phyloP scores from a whole-genome alignment of 495 filamentous ascomycete species.

The Hamigera avellanea region DNA sequence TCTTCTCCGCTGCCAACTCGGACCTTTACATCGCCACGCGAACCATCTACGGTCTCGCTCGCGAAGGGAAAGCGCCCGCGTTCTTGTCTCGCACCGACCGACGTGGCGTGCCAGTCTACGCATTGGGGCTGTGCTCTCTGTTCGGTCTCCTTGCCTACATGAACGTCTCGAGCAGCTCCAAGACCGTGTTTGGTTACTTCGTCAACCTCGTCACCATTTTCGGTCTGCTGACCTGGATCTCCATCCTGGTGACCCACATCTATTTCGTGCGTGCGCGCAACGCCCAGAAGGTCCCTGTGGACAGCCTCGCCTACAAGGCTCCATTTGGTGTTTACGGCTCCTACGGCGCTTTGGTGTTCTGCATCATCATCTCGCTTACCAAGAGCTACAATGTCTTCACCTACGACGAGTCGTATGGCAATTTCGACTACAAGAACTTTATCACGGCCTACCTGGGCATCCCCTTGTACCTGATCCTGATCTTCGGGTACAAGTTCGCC shows the following conservation, averaged over 20 bases:
- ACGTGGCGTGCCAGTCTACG: conserved; percentile 63
- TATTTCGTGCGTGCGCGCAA: conserved; percentile 63
- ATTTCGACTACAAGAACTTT: conserved; percentile 62
- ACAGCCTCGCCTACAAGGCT: conserved; percentile 58
- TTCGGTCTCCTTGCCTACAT: conserved; percentile 67
- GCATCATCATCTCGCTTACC: conserved; percentile 58
- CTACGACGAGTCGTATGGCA: conserved; percentile 33
- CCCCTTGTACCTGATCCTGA: conserved; percentile 60
- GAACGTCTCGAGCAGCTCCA: conserved; percentile 58
- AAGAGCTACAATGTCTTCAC: conserved; percentile 72
- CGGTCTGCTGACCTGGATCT: conserved; percentile 74
- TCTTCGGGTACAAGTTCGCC: conserved; percentile 57
- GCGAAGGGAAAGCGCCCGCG: conserved; percentile 61
- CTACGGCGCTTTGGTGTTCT: conserved; percentile 54
- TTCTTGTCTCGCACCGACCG: conserved; percentile 60
- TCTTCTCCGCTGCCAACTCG: conserved; percentile 69
- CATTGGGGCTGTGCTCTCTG: conserved; percentile 47
- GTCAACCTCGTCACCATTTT: conserved; percentile 76
- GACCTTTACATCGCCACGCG: conserved; percentile 68
- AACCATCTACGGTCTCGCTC: conserved; percentile 67
- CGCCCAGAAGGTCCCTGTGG: conserved; percentile 57
- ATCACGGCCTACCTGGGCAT: conserved; percentile 77
- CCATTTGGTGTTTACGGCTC: conserved; percentile 60
- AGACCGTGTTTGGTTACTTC: conserved; percentile 70
- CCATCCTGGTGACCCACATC: conserved; percentile 72